Evolutionary conservation across 257 asterid genomes (phyloP), one percentile per base, ranked within the genome.

Genomic region (Cruciata laevipes): DNA sequence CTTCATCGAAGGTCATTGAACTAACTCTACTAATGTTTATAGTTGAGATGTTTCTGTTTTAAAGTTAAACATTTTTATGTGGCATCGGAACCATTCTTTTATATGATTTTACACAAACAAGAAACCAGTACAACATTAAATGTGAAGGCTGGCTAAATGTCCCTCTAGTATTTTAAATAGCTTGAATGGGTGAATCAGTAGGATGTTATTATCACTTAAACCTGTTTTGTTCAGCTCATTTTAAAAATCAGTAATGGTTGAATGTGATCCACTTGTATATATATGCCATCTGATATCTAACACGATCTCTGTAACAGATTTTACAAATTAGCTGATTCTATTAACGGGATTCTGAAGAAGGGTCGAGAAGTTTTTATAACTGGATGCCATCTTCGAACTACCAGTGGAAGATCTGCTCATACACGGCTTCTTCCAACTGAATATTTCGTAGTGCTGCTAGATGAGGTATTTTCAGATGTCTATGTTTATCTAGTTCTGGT

Each of bases 391-490:
- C 95, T 90, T 69, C 87, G 95, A 74, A 84, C 80, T 75, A 74
- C 91, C 69, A 35, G 77, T 32, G 91, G 88, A 69, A 72, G 70
- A 64, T 78, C 82, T n/a, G 81, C 68, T 56, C 74, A 76, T 18
- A 74, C 87, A 63, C 88, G 99, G 25, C 96, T 94, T 75, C 81
- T 90, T 73, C 99, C 99, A 63, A 86, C 99, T 10, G 99, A 94
- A 71, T 84, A 86, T 77, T 86, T 88, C 73, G 88, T 87, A 58
- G 86, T 87, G 68, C 74, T 94, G 73, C 76, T 94, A 80, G 96
- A 94, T 70, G 97, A 85, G 96, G 99, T 90, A 82, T 32, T 72
- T 35, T 66, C 49, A 21, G 63, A 60, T 58, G 68, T 38, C 52
- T 30, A 51, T 61, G 67, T 42, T 21, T 30, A 3, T 55, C 53